Base-by-base conservation (phyloP, 306 rosid genomes). In the Cicer bijugum region DNA sequence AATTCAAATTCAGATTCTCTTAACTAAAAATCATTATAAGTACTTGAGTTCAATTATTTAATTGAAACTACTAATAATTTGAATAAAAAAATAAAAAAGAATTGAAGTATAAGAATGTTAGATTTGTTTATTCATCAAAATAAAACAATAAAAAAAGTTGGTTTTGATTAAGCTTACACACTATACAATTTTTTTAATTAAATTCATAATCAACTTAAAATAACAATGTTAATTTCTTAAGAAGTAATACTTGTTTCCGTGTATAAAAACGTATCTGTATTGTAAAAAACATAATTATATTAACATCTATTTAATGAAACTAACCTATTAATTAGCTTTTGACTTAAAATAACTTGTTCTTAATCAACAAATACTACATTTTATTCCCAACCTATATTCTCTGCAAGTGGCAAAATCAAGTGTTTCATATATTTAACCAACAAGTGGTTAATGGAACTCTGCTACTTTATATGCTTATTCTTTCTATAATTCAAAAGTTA, bases 71-170 rank as follows among this genome's bases (percentile, higher is more conserved):
- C 17, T 16, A 16, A 16, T 16, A 16, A 16, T 16, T 16, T 16
- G 17, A 16, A 16, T 16, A 16, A 16, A 20, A 16, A 3, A 3
- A 20, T 20, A 20, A 20, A 20, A 0, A 20, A 20, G 2, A 35
- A 44, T 65, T 63, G 28, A 66, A 65, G 56, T 53, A 56, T 12
- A 46, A 65, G 69, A 67, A 65, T 72, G 72, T 44, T 52, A 16
- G 59, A 16, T 23, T 23, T 23, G 33, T 23, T 23, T 23, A 23
- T 23, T 23, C 33, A 23, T 20, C 33, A 23, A 23, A 23, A 23
- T 2, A 23, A 2, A 23, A 23, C 33, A 23, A 23, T 23, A 23
- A 23, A 23, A 23, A 23, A 23, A 2, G 33, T 23, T 23, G 2
- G 33, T 23, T 23, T 23, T 23, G 33, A 23, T 23, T 23, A 23